Evolutionary conservation across 2,329 filamentous ascomycete genomes (phyloP).

Genomic region (Talaromyces sp.): DNA sequence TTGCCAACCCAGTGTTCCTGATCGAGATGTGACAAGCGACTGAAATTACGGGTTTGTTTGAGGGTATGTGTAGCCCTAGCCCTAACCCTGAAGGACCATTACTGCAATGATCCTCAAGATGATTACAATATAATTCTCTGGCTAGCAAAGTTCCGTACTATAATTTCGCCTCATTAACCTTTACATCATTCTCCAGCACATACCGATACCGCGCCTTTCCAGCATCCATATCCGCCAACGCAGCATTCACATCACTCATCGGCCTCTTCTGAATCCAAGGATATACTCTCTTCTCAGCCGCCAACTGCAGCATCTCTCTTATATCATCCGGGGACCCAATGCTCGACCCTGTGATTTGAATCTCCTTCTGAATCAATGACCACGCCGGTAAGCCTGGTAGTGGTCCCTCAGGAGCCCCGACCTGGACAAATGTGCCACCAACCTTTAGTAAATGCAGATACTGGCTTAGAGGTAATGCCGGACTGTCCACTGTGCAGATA

Average conservation of each 20-base stretch:
- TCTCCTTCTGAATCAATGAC: constrained; percentile 57
- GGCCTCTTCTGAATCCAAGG: constrained; percentile 45
- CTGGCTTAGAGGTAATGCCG: constrained; percentile 61
- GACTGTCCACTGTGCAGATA: constrained; percentile 57
- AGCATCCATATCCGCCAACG: constrained; percentile 46
- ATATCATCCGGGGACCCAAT: constrained; percentile 48
- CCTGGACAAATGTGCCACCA: constrained; percentile 63
- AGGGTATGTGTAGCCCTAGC: not conserved
- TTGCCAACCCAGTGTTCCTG: no score
- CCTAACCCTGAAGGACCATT: not conserved
- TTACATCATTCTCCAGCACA: constrained; percentile 44
- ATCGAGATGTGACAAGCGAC: not conserved
- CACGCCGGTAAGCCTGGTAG: constrained; percentile 57
- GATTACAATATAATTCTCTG: not conserved
- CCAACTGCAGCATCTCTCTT: constrained; percentile 44
- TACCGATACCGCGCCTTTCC: constrained; percentile 50
- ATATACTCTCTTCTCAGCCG: constrained; percentile 42
- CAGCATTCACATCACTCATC: constrained; percentile 46
- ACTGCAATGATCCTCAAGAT: not conserved
- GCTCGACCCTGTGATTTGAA: constrained; percentile 52
- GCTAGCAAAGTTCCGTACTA: constrained; percentile 19
- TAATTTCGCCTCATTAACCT: constrained; percentile 30
- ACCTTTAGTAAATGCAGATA: constrained; percentile 62
- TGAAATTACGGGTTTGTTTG: not conserved
- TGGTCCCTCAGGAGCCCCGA: constrained; percentile 64